A percentile compares a stretch with the other conserved stretches of the same genome.
phyloP scores from a whole-genome alignment of 2,329 filamentous ascomycete species.

The Epichloe bromicola region DNA sequence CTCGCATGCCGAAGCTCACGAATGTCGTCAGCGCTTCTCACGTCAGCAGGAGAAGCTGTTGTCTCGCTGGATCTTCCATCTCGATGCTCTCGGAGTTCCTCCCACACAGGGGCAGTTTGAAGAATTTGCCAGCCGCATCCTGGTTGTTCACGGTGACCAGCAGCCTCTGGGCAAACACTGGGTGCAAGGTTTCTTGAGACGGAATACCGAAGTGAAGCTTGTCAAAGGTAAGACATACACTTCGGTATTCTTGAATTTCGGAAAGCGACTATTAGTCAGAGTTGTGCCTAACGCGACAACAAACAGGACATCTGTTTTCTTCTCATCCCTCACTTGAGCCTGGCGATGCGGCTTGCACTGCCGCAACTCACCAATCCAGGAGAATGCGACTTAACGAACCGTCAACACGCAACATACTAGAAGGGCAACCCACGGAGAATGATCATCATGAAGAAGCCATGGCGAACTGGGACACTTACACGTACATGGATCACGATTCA shows the following conservation, averaged over 20 bases:
- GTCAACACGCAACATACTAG: neutral
- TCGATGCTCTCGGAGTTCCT: conserved; percentile 7
- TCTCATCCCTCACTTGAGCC: conserved; percentile 3
- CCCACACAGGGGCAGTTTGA: conserved; percentile 7
- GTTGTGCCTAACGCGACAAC: neutral
- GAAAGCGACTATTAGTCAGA: neutral
- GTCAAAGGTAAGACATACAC: conserved; percentile 6
- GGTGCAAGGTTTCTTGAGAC: conserved; percentile 8
- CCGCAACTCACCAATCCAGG: conserved; percentile 5
- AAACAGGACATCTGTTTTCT: conserved; percentile 6
- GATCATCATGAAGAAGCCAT: conserved; percentile 6
- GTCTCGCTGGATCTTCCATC: conserved; percentile 6
- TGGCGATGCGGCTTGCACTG: conserved; percentile 2
- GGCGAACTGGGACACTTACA: conserved; percentile 5
- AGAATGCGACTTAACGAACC: conserved; percentile 6
- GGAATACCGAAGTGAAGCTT: conserved; percentile 7
- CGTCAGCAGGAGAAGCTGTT: conserved; percentile 7
- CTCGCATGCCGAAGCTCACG: conserved; percentile 8
- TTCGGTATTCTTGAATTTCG: neutral
- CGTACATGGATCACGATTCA: conserved; percentile 5
- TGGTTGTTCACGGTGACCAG: conserved; percentile 6
- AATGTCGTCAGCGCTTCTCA: conserved; percentile 8
- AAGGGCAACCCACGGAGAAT: conserved; percentile 6
- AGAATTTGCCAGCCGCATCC: conserved; percentile 7
- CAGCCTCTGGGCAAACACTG: conserved; percentile 8